These are phyloP conservation scores for Crithidia fasciculata DNA, from an alignment of 208 protist species.

Conservation along the genomic window DNA sequence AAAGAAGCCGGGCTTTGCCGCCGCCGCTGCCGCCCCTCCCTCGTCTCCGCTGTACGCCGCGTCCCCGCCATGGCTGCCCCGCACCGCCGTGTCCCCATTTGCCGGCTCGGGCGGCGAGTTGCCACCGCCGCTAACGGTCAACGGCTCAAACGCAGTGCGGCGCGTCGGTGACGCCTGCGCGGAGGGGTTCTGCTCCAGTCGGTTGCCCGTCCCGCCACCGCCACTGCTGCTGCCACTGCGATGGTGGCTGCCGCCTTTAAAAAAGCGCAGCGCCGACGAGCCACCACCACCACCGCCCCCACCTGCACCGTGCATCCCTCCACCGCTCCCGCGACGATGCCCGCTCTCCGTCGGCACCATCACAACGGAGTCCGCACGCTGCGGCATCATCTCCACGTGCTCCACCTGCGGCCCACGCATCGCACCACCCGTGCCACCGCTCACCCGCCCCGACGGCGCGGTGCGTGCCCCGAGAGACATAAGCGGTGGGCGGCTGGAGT, in stretches of 20 bases:
- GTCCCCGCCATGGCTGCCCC: not conserved
- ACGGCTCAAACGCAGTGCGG: conserved; percentile 8
- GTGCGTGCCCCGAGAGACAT: conserved; percentile 9
- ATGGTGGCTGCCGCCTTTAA: not conserved
- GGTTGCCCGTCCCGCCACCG: not conserved
- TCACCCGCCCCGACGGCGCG: not conserved
- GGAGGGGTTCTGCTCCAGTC: not conserved
- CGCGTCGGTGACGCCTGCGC: not conserved
- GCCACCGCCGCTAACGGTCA: conserved; percentile 3
- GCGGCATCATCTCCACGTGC: not conserved
- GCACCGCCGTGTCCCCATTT: conserved; percentile 10
- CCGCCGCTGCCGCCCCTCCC: not conserved
- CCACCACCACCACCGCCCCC: not conserved
- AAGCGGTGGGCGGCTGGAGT: conserved; percentile 23
- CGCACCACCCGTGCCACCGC: not conserved
- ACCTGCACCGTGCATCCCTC: not conserved
- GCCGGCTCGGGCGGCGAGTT: conserved; percentile 3
- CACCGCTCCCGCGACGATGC: not conserved
- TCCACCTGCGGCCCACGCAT: not conserved
- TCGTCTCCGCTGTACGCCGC: not conserved
- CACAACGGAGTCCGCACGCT: conserved; percentile 12
- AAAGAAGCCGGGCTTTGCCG: not conserved
- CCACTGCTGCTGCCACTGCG: not conserved
- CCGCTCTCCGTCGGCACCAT: conserved; percentile 18
- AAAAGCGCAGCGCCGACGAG: conserved; percentile 1